Percentiles rank a stretch among this genome's conserved stretches.
These are phyloP conservation scores for Handroanthus guayacan DNA, from an alignment of 257 asterid genomes.

Conservation along the genomic window DNA sequence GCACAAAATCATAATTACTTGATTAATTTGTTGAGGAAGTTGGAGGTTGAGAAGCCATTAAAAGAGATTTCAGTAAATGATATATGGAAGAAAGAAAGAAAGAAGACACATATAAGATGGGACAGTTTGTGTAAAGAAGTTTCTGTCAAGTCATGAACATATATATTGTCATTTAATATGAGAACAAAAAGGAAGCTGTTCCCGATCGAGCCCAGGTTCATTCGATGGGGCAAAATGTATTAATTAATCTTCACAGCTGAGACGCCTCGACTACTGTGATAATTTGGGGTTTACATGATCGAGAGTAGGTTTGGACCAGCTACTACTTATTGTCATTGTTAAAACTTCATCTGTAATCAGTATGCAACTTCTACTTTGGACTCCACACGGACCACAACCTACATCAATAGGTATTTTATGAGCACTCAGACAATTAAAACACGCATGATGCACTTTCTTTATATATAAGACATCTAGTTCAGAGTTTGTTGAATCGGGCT, in stretches of 20 bases:
- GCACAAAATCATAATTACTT: no score
- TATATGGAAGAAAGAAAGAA: no score
- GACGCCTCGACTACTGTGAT: constrained; percentile 3
- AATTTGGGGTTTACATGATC: not conserved
- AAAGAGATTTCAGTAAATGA: no score
- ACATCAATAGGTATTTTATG: not conserved
- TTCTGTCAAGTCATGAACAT: not conserved
- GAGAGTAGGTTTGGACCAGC: constrained; percentile 5
- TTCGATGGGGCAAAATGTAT: not conserved
- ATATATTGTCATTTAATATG: no score
- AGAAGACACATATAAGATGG: not conserved
- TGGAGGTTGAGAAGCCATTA: no score
- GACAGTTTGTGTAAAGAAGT: not conserved
- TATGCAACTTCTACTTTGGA: not conserved
- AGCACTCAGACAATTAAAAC: not conserved
- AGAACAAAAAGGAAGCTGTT: not conserved
- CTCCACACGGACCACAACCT: not conserved
- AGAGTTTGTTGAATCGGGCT: no score
- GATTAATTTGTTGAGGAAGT: no score
- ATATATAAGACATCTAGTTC: no score
- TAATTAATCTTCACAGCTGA: not conserved
- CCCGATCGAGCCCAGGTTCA: not conserved
- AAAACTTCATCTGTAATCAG: not conserved
- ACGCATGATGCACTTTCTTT: no score
- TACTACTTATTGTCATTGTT: not conserved